Evolutionary conservation across 2,329 filamentous ascomycete species (phyloP), one percentile per base, ranked within the genome.

Genomic region (Westerdykella sp.): DNA sequence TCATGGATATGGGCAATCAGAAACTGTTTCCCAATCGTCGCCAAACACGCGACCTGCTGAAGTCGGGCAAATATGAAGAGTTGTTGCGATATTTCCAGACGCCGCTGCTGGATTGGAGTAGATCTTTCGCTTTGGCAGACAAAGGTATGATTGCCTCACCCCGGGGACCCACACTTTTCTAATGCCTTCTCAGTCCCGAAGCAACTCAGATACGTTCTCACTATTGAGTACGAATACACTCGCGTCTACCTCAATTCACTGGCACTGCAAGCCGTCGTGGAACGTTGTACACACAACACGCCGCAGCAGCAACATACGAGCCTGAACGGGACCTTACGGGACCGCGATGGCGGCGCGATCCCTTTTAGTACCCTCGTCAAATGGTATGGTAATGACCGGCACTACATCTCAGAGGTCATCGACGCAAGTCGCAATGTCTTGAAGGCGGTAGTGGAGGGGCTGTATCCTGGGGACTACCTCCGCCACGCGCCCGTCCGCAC

Each of bases 141-240:
- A 56, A 79, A 43, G 74, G 69, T 70, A 53, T 35, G 50, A 11
- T 13, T 11, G 13, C 13, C 38, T 28, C 32, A 23, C 32, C n/a
- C 25, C 42, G 12, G 9, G 25, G 11, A 10, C 4, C 2, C 25
- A 9, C 7, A 3, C 25, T 38, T 18, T 23, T 41, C 40, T 41
- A 35, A 41, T 43, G 15, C 40, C 23, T 37, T 32, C 7, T 46
- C 51, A 75, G 78, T 82, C 23, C 72, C 76, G 1, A 70, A 73
- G 13, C 70, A 78, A 44, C 79, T 83, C 69, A 73, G 76, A 37
- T 81, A 89, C 62, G 90, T 97, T 45, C 74, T 98, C 23, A 84
- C 81, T 6, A 96, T 97, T 52, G 93, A 98, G 70, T 96, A 93
- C 60, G 88, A 97, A 60, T 96, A 96, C 62, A 88, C 91, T 21